These are phyloP conservation scores for Tricladium varicosporioides DNA, from an alignment of 2,329 filamentous ascomycete genomes.

Conservation along the genomic window DNA sequence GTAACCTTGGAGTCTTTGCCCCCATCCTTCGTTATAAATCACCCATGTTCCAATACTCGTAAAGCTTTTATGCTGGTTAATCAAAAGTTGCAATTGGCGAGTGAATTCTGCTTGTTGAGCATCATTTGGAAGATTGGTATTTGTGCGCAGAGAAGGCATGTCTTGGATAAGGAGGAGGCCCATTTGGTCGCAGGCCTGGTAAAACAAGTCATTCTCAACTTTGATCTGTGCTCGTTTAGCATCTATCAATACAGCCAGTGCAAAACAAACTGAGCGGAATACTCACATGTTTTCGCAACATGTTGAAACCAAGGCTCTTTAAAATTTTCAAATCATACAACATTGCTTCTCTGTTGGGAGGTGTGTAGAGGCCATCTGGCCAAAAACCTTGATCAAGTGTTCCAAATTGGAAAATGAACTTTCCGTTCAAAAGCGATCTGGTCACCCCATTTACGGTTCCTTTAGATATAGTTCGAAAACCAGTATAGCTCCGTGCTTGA, in stretches of 20 bases:
- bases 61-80: slow-evolving; percentile 38
- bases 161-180: slow-evolving; percentile 61
- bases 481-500: slow-evolving; percentile 61
- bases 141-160: slow-evolving; percentile 59
- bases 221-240: background rate
- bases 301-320: slow-evolving; percentile 67
- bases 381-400: slow-evolving; percentile 71
- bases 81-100: slow-evolving; percentile 46
- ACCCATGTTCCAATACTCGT: slow-evolving; percentile 65
- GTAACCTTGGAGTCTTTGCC: slow-evolving; percentile 49
- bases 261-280: no score
- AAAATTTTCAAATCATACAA: slow-evolving; percentile 61
- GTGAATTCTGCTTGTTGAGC: slow-evolving; percentile 62
- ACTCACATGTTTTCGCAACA: slow-evolving; percentile 63
- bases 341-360: slow-evolving; percentile 67
- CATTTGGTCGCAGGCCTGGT: slow-evolving; percentile 19
- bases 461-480: slow-evolving; percentile 60
- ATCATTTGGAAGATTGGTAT: slow-evolving; percentile 34
- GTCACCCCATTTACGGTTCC: slow-evolving; percentile 51
- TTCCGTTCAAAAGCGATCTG: slow-evolving; percentile 56
- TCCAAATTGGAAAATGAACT: slow-evolving; percentile 66
- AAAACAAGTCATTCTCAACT: slow-evolving; percentile 16
- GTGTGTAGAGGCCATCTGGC: slow-evolving; percentile 66
- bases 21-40: slow-evolving; percentile 74
- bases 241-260: background rate